A percentile compares a stretch with the other conserved stretches of the same genome.
These are phyloP conservation scores for Neonectria faginata DNA, from an alignment of 2,329 filamentous ascomycete species.

Conservation along the genomic window DNA sequence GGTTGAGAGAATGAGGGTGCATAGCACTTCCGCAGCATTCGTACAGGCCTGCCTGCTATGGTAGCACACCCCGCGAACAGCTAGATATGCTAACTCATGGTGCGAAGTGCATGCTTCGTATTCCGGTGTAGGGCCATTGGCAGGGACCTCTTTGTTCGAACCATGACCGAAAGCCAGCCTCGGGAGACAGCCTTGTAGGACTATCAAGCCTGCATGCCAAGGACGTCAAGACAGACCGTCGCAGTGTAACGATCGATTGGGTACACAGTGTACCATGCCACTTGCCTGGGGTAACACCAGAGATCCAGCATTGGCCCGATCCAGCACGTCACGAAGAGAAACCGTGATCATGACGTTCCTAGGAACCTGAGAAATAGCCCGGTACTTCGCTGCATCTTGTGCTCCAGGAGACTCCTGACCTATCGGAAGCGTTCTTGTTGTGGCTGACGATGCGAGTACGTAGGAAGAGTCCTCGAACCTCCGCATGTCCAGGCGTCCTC, in stretches of 20 bases:
- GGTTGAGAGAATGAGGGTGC: neutral
- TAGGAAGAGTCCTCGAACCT: neutral
- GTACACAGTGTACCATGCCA: conserved; percentile 12
- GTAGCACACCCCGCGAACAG: neutral
- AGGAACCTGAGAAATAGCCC: conserved; percentile 13
- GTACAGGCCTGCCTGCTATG: conserved; percentile 5
- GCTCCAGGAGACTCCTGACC: neutral
- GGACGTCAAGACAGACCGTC: neutral
- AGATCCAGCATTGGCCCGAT: conserved; percentile 42
- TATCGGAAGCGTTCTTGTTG: neutral
- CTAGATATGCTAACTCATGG: conserved; percentile 4
- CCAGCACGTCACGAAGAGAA: conserved; percentile 36
- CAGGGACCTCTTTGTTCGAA: neutral
- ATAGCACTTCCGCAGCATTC: neutral
- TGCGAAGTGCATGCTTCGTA: conserved; percentile 5
- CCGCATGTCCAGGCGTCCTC: neutral
- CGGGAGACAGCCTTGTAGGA: conserved; percentile 1
- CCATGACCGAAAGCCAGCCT: neutral
- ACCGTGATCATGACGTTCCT: conserved; percentile 32
- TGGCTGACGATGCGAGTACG: conserved; percentile 3
- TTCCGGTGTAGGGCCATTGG: neutral
- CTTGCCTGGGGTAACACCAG: conserved; percentile 34
- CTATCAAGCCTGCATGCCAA: neutral
- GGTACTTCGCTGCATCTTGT: conserved; percentile 17
- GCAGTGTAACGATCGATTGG: conserved; percentile 25